Evolutionary conservation across 2,329 filamentous ascomycete species (phyloP), one percentile per base, ranked within the genome.

Genomic region (Fusarium phyllophilum): DNA sequence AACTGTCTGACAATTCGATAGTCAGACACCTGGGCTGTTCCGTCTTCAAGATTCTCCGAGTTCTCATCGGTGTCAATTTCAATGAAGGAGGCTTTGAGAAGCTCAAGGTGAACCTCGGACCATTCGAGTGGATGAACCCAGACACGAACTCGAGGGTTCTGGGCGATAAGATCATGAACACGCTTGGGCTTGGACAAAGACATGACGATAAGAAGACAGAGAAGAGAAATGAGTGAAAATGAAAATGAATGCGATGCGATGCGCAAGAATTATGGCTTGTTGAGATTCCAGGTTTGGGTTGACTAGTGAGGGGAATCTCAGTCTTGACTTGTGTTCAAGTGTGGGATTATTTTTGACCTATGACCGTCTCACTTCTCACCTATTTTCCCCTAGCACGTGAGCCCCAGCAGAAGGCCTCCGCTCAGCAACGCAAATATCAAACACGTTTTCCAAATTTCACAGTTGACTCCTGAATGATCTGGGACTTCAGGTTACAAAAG

Each of bases 81-180:
- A 13, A 62, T 31, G n/a, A 78, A 78, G 8, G 38, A 60, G 31
- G 56, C 68, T 4, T 61, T 44, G 6, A 79, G 60, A 2, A 78
- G 75, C 14, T 72, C 51, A 6, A 79, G 41, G 33, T 79, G 77
- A 9, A 67, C 48, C 1, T 56, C 26, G 3, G 71, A 70, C 77
- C 77, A 78, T 56, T 78, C 75, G 4, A 75, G 24, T 4, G 77
- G 77, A 26, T 75, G 76, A 5, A 79, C 77, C 14, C 72, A 69
- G 22, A 78, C 64, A 8, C 77, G 77, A 62, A 78, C 77, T 41
- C 75, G 58, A 17, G 77, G 77, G 29, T 78, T 55, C 29, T 67
- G 73, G n/a, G 73, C 73, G 34, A 78, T 65, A 39, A 78, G 59
- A 36, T 75, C 72, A 54, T 73, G 31, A 12, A 78, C 48, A 8